phyloP scores from a whole-genome alignment of 2,329 filamentous ascomycete species.

The Fusarium sp. region DNA sequence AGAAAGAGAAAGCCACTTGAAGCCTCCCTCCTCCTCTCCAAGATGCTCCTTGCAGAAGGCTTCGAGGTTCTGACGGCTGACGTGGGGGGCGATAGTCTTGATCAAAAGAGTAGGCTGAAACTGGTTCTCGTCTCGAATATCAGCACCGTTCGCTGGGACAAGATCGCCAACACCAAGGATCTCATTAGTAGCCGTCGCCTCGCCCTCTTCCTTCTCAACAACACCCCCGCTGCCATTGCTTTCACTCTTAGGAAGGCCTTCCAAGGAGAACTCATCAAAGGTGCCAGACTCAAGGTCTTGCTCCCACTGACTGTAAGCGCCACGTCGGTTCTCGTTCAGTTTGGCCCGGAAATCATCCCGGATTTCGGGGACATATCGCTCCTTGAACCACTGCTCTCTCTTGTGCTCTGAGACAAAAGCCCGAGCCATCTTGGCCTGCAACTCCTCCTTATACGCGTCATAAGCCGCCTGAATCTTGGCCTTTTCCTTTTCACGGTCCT shows the following conservation, averaged over 20 bases:
- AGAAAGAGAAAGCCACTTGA: conserved; percentile 94
- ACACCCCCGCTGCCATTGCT: conserved; percentile 87
- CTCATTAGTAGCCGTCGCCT: conserved; percentile 90
- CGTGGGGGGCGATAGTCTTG: conserved; percentile 97
- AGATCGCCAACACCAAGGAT: conserved; percentile 93
- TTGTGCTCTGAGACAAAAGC: conserved; percentile 93
- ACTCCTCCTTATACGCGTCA: conserved; percentile 74
- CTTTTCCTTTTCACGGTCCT: conserved; percentile 84
- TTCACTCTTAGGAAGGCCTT: conserved; percentile 93
- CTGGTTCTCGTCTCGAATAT: conserved; percentile 89
- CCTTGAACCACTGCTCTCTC: conserved; percentile 97
- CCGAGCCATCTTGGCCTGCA: conserved; percentile 84
- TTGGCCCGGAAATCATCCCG: conserved; percentile 79
- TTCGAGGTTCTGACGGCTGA: conserved; percentile 93
- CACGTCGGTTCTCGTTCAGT: conserved; percentile 82
- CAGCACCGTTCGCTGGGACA: conserved; percentile 83
- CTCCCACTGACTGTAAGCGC: conserved; percentile 88
- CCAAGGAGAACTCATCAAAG: conserved; percentile 95
- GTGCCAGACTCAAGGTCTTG: conserved; percentile 84
- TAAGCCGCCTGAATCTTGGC: conserved; percentile 79
- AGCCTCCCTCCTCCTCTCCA: conserved; percentile 89
- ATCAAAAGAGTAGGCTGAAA: conserved; percentile 93
- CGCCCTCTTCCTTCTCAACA: conserved; percentile 94
- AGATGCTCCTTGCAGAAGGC: conserved; percentile 94
- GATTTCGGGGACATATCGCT: conserved; percentile 89